A percentile compares a stretch with the other conserved stretches of the same genome.
Conservation (phyloP, 192 early-diverging fungal genomes). For the Oehlia diaphana region DNA sequence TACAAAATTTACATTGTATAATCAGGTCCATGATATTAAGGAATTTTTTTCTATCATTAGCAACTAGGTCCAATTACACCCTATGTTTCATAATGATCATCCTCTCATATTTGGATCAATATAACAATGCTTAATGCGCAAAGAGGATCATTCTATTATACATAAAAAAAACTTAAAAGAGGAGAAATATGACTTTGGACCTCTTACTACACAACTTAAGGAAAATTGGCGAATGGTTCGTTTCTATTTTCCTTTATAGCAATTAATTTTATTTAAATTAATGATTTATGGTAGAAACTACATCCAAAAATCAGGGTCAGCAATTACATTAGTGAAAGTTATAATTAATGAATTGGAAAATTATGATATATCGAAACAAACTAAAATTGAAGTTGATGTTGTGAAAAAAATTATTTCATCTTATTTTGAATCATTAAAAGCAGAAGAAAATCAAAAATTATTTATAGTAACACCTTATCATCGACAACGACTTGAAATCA, state of each 20-base stretch:
- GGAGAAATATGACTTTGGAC: constrained; percentile 43
- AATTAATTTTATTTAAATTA: constrained; percentile 25
- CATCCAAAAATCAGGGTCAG: constrained; percentile 27
- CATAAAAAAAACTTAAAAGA: constrained; percentile 29
- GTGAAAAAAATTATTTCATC: constrained; percentile 37
- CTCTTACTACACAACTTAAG: constrained; percentile 47
- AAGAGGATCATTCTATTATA: constrained; percentile 20
- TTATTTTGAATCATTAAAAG: constrained; percentile 30
- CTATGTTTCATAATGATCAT: constrained; percentile 27
- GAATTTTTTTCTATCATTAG: not conserved
- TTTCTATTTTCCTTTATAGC: too few relatives aligned
- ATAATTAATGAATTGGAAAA: not conserved
- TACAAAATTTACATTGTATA: not conserved
- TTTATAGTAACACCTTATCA: constrained; percentile 51
- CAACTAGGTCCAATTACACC: constrained; percentile 54
- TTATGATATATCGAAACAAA: not conserved
- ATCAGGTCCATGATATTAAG: too few relatives aligned
- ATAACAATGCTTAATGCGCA: constrained; percentile 53
- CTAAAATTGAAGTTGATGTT: constrained; percentile 36
- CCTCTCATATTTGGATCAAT: constrained; percentile 50
- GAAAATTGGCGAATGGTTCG: constrained; percentile 58
- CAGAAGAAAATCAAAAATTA: constrained; percentile 20
- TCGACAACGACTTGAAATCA: constrained; percentile 42
- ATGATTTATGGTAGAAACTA: constrained; percentile 47
- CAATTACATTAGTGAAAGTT: constrained; percentile 42